Percentiles rank a stretch among this genome's conserved stretches.
These are phyloP conservation scores for Sanguinoderma infundibulare DNA, from an alignment of 1,284 basidiomycete species.

Conservation along the genomic window DNA sequence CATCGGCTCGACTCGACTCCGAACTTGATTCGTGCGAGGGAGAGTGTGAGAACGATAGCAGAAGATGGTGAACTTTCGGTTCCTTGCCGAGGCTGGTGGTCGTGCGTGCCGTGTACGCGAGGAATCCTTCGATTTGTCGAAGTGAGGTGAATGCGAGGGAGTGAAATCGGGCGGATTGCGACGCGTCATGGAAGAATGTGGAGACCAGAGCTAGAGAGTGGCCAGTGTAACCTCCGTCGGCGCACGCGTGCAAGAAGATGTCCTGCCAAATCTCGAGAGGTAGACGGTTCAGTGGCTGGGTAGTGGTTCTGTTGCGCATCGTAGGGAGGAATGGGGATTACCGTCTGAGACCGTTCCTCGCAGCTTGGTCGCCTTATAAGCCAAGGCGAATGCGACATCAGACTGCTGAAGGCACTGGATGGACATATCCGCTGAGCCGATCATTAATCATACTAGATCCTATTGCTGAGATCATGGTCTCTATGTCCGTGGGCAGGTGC, in stretches of 20 bases:
- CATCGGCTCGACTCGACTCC: not conserved
- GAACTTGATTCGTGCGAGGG: conserved; percentile 1
- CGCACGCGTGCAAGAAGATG: conserved; percentile 18
- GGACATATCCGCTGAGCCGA: not conserved
- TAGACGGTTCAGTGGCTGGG: not conserved
- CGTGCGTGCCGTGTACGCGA: not conserved
- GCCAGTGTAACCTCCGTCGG: conserved; percentile 22
- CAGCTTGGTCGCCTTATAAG: conserved; percentile 1
- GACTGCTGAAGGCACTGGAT: not conserved
- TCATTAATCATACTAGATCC: conserved; percentile 10
- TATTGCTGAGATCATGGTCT: conserved; percentile 6
- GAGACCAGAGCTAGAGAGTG: conserved; percentile 17
- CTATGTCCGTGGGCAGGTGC: not conserved
- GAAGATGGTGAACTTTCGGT: conserved; percentile 17
- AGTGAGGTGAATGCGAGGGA: conserved; percentile 18
- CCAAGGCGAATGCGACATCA: not conserved
- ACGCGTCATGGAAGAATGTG: conserved; percentile 20
- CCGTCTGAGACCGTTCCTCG: not conserved
- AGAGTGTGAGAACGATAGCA: conserved; percentile 14
- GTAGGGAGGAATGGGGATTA: not conserved
- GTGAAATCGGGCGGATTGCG: conserved; percentile 16
- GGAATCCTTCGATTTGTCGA: conserved; percentile 15
- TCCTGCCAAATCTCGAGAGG: conserved; percentile 23
- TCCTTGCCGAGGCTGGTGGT: not conserved
- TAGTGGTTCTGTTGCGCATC: not conserved